These are phyloP conservation scores for Moesziomyces sp. DNA, from an alignment of 1,284 basidiomycete genomes.

Conservation along the genomic window DNA sequence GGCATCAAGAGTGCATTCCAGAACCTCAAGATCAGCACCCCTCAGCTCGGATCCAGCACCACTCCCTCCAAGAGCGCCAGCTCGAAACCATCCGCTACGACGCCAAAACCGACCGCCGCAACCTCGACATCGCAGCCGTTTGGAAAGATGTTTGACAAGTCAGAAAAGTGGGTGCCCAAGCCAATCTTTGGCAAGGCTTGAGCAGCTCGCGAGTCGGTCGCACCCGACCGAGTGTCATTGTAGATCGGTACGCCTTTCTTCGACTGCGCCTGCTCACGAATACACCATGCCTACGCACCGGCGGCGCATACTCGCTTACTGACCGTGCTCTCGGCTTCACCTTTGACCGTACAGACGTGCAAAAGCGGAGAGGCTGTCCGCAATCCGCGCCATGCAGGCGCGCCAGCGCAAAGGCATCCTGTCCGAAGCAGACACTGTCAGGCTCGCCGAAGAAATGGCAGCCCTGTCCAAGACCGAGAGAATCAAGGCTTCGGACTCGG, in stretches of 20 bases:
- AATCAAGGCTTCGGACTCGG: slow-evolving; percentile 33
- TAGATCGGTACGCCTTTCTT: slow-evolving; percentile 35
- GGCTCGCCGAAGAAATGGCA: slow-evolving; percentile 60
- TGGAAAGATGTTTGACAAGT: slow-evolving; percentile 51
- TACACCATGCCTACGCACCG: neutral
- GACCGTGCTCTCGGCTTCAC: neutral
- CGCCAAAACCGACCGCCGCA: neutral
- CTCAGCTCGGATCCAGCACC: slow-evolving; percentile 3
- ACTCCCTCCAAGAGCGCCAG: neutral
- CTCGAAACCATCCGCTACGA: neutral
- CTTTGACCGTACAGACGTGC: slow-evolving; percentile 37
- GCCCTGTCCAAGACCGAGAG: slow-evolving; percentile 29
- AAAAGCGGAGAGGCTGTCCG: slow-evolving; percentile 50
- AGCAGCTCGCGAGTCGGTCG: slow-evolving; percentile 5
- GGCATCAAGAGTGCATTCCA: slow-evolving; percentile 35
- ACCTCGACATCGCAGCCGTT: slow-evolving; percentile 21
- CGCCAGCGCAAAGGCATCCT: slow-evolving; percentile 55
- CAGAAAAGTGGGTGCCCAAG: slow-evolving; percentile 60
- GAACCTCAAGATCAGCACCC: slow-evolving; percentile 37
- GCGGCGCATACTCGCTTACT: neutral
- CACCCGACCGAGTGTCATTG: neutral
- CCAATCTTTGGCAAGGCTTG: slow-evolving; percentile 57
- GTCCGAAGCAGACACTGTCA: slow-evolving; percentile 45
- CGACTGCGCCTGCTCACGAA: neutral
- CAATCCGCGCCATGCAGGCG: slow-evolving; percentile 53